Evolutionary conservation across 1,139 yeast species (phyloP).

Genomic region (Geotrichum macrosporum): DNA sequence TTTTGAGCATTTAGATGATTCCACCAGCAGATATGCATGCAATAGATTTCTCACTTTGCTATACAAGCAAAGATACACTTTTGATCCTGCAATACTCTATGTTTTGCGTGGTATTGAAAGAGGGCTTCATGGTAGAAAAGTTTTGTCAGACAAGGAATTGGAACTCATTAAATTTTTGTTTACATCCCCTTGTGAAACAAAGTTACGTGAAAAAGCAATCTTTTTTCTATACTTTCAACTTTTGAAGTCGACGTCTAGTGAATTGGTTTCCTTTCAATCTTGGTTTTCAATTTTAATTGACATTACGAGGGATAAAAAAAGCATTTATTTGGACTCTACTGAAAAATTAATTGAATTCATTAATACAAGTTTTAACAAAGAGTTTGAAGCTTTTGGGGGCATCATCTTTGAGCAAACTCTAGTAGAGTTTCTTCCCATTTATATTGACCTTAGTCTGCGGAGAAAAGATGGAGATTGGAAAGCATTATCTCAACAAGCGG

Average conservation of each 20-base stretch:
- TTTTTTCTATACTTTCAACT: conserved; percentile 16
- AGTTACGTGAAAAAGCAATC: conserved; percentile 46
- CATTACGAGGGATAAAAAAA: conserved; percentile 3
- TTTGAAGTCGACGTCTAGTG: conserved; percentile 6
- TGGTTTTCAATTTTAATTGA: conserved; percentile 17
- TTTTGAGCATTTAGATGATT: conserved; percentile 40
- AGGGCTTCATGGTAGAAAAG: conserved; percentile 43
- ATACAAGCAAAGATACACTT: conserved; percentile 48
- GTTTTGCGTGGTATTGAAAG: conserved; percentile 53
- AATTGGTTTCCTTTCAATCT: conserved; percentile 6
- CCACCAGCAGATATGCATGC: conserved; percentile 35
- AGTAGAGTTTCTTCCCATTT: conserved; percentile 10
- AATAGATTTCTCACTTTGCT: conserved; percentile 46
- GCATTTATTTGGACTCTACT: conserved; percentile 12
- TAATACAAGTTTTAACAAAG: conserved; percentile 4
- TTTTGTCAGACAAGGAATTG: conserved; percentile 38
- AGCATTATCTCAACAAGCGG: too few species aligned
- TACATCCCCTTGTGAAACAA: conserved; percentile 57
- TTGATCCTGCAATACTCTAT: conserved; percentile 69
- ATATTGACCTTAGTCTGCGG: conserved; percentile 13
- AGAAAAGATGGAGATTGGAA: too few species aligned
- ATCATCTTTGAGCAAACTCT: conserved; percentile 2
- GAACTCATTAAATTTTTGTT: conserved; percentile 44
- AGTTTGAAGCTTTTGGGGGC: conserved; percentile 3
- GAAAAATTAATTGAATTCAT: conserved; percentile 10